phyloP scores from a whole-genome alignment of 306 rosid species.

The Castanea mollissima region DNA sequence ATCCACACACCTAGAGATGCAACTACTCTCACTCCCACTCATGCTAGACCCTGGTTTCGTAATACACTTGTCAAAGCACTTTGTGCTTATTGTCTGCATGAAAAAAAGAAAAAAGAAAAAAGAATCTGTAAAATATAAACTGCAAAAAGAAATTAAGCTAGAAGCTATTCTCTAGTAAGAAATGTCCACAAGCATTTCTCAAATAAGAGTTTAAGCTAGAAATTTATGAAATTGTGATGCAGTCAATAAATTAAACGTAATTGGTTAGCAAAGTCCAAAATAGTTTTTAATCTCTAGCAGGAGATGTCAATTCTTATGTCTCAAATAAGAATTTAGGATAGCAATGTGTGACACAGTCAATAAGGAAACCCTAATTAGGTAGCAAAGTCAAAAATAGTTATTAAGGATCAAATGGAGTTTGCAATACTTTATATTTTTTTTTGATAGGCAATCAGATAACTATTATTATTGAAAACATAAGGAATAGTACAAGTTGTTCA shows the following conservation, averaged over 20 bases:
- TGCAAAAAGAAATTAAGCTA: neutral
- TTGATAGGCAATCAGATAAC: too few species aligned
- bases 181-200: neutral
- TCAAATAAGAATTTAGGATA: neutral
- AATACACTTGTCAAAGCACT: conserved; percentile 90
- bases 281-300: neutral
- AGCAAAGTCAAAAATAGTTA: neutral
- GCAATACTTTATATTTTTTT: neutral
- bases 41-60: conserved; percentile 94
- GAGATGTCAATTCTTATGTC: neutral
- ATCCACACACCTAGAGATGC: conserved; percentile 88
- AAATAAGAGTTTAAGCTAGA: neutral
- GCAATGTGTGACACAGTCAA: neutral
- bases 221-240: neutral
- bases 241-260: too few species aligned
- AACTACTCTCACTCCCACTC: conserved; percentile 83
- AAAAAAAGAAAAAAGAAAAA: neutral
- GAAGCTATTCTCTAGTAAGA: neutral
- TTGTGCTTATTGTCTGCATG: conserved; percentile 71
- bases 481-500: too few species aligned
- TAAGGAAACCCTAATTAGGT: too few species aligned
- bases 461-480: too few species aligned
- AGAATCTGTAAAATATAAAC: neutral
- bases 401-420: neutral
- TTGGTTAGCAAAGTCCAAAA: neutral